Percentiles rank a stretch among this genome's conserved stretches.
These are phyloP conservation scores for Globisporangium acanthophoron DNA, from an alignment of 352 stramenopile genomes.

Conservation along the genomic window DNA sequence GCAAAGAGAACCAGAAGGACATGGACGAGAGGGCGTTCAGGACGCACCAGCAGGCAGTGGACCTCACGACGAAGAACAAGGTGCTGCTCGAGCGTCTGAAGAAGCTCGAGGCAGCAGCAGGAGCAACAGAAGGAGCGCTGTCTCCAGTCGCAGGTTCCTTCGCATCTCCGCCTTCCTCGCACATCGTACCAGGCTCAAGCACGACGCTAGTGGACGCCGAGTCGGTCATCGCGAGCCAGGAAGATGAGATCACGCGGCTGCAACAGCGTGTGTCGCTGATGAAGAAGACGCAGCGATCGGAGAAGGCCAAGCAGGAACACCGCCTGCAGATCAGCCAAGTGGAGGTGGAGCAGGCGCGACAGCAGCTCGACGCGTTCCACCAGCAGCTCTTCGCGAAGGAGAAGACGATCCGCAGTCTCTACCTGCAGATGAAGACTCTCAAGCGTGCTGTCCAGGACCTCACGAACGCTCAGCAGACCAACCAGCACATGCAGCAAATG, in stretches of 20 bases:
- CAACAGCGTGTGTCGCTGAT: conserved; percentile 53
- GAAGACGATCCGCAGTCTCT: conserved; percentile 49
- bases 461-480: conserved; percentile 38
- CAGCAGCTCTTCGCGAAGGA: conserved; percentile 49
- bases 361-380: conserved; percentile 45
- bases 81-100: conserved; percentile 36
- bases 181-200: background rate
- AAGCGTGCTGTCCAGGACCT: conserved; percentile 62
- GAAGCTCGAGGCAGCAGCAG: conserved; percentile 23
- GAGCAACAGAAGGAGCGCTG: background rate
- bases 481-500: conserved; percentile 44
- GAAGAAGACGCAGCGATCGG: conserved; percentile 51
- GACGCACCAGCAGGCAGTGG: conserved; percentile 52
- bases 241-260: conserved; percentile 60
- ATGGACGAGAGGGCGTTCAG: conserved; percentile 41
- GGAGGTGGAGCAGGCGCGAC: conserved; percentile 35
- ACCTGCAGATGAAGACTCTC: conserved; percentile 71
- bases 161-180: background rate
- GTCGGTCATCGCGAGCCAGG: conserved; percentile 47
- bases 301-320: conserved; percentile 48
- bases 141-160: conserved; percentile 9
- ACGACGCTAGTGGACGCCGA: conserved; percentile 23
- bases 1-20: conserved; percentile 43
- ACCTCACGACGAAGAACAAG: conserved; percentile 55
- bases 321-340: conserved; percentile 33